Percentiles rank a stretch among this genome's conserved stretches.
Evolutionary conservation across 768 basidiomycete species (phyloP).

Genomic region (Auricularia auricula-judae): DNA sequence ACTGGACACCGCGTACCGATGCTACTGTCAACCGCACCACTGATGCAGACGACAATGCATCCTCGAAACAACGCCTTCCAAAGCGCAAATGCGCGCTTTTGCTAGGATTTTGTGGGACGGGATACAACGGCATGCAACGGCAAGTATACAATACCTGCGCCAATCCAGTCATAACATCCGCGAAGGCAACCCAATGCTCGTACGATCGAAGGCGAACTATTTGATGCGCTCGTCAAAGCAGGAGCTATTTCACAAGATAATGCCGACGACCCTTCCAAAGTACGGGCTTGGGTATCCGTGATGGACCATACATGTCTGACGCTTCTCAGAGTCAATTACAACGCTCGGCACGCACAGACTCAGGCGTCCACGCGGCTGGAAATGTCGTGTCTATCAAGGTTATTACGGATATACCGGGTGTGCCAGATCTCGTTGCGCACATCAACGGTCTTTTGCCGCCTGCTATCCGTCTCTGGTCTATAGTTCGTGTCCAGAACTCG

Average conservation of each 20-base stretch:
- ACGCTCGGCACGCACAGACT: conserved; percentile 90
- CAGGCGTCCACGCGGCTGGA: conserved; percentile 94
- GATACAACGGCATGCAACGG: conserved; percentile 95
- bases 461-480: conserved; percentile 81
- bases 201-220: conserved; percentile 87
- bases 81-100: conserved; percentile 79
- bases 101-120: conserved; percentile 86
- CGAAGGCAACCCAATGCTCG: conserved; percentile 56
- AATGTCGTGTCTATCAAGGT: conserved; percentile 89
- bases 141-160: conserved; percentile 29
- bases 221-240: conserved; percentile 75
- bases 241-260: conserved; percentile 96
- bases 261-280: conserved; percentile 81
- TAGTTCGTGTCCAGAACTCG: conserved; percentile 67
- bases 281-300: conserved; percentile 16
- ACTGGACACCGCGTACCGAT: neutral
- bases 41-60: neutral
- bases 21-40: neutral
- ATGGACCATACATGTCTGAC: neutral
- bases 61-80: conserved; percentile 44
- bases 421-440: conserved; percentile 54
- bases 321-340: conserved; percentile 61
- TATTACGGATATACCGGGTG: conserved; percentile 65
- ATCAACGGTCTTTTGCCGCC: conserved; percentile 86
- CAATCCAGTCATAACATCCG: neutral